These are phyloP conservation scores for Raffaelea arxii DNA, from an alignment of 2,329 filamentous ascomycete genomes.

Conservation along the genomic window DNA sequence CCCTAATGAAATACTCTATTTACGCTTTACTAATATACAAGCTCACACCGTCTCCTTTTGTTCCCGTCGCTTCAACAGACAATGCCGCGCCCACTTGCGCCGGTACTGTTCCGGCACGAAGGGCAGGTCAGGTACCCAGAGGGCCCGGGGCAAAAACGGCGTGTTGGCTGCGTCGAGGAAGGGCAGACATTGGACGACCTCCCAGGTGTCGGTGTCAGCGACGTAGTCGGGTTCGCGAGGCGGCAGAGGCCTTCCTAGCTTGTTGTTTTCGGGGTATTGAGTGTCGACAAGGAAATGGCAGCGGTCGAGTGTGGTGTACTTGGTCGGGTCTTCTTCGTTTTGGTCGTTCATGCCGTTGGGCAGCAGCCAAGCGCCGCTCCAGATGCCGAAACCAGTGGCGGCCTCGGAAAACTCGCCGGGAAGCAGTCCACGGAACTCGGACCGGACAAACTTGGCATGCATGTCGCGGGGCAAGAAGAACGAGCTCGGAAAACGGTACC, in stretches of 20 bases:
- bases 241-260: conserved; percentile 32
- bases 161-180: conserved; percentile 78
- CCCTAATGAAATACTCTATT: too few relatives aligned
- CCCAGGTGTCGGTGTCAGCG: conserved; percentile 65
- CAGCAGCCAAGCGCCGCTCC: conserved; percentile 74
- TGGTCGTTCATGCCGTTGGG: conserved; percentile 84
- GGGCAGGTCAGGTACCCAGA: conserved; percentile 70
- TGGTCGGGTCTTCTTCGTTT: conserved; percentile 76
- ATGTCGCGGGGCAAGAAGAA: conserved; percentile 81
- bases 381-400: conserved; percentile 57
- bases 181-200: conserved; percentile 60
- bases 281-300: conserved; percentile 87
- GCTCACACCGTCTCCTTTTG: too few relatives aligned
- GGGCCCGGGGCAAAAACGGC: conserved; percentile 58
- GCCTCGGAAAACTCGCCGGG: conserved; percentile 85
- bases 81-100: conserved; percentile 82
- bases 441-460: conserved; percentile 81
- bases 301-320: conserved; percentile 69
- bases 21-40: too few relatives aligned
- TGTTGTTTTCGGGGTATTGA: conserved; percentile 53
- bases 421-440: conserved; percentile 78
- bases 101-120: conserved; percentile 60
- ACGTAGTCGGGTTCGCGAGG: conserved; percentile 73
- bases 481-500: conserved; percentile 94
- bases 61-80: conserved; percentile 48